Base-by-base conservation (phyloP, 805 yeast genomes). In the Kuraishia piskuri region DNA sequence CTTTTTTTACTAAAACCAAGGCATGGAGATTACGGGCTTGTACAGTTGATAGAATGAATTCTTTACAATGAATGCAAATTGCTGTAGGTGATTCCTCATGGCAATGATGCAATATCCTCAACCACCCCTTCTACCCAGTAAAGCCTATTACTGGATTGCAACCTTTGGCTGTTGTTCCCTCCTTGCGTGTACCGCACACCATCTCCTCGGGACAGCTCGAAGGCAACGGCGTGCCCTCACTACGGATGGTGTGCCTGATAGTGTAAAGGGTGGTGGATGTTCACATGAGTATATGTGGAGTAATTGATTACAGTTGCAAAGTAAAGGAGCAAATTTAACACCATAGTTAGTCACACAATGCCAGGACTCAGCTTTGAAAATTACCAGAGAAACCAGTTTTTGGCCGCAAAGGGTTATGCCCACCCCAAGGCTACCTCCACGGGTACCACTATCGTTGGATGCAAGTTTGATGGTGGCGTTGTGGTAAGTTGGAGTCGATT, bases 381-480 rank as follows among this genome's bases (percentile, higher is more conserved):
- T 71, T 88, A 79, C 69, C 96, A 90, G 68, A 86, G 99, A 76
- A 94, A 94, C 70, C 80, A 79, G 55, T 83, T 73, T 60, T 77
- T 94, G 53, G 77, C 86, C 19, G 74, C 85, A 22, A 77, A 82
- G 58, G 96, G 97, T 12, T 81, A 78, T 62, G 81, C 84, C 2
- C 74, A 82, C 37, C 97, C 98, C 52, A 85, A 77, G 58, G 96
- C 96, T 40, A 94, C 99, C 1, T 90, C 97, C 22, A 94, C 99
- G 1, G 99, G 99, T 75, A 94, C 99, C n/a, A 94, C 99, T 0
- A 94, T 94, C 74, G 99, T 94, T 22, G 99, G 99, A 51, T 88
- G 96, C 67, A 88, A 86, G 65, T 92, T 87, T 70, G 75, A 88
- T 52, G 92, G 90, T 56, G 99, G 99, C 62, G 99, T 92, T 25